Conservation (phyloP, 2,329 filamentous ascomycete species). For the Cercospora berteroae region DNA sequence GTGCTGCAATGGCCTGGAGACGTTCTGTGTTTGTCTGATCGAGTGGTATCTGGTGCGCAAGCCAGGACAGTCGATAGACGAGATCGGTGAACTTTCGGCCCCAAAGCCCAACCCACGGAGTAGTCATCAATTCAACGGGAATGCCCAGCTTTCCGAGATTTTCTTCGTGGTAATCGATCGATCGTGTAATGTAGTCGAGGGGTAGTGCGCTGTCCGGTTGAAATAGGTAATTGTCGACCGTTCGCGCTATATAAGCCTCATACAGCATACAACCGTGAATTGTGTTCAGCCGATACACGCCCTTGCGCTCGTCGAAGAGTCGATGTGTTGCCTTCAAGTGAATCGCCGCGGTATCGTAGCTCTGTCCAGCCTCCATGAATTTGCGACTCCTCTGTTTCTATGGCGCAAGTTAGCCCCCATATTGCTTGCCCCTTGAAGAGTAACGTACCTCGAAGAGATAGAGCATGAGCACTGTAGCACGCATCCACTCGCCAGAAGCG, state of each 20-base stretch:
- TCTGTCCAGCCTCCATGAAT: neutral
- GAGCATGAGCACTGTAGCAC: slow-evolving; percentile 22
- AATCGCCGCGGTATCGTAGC: neutral
- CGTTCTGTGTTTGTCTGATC: neutral
- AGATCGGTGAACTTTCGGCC: neutral
- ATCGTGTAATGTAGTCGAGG: neutral
- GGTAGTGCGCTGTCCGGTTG: slow-evolving; percentile 19
- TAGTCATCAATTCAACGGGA: neutral
- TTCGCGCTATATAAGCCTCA: slow-evolving; percentile 27
- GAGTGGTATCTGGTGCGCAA: slow-evolving; percentile 2
- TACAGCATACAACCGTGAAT: slow-evolving; percentile 22
- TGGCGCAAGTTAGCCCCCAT: neutral
- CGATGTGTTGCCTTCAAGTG: slow-evolving; percentile 5
- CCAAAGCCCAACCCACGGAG: slow-evolving; percentile 1
- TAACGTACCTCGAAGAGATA: slow-evolving; percentile 23
- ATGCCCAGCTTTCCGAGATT: neutral
- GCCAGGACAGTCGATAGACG: slow-evolving; percentile 6
- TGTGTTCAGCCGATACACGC: neutral
- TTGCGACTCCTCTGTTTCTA: neutral
- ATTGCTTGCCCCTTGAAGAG: neutral
- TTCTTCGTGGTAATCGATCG: neutral
- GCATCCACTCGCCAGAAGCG: slow-evolving; percentile 6
- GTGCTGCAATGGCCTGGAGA: neutral
- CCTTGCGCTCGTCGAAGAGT: neutral
- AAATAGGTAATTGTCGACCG: slow-evolving; percentile 21